A percentile compares a stretch with the other conserved stretches of the same genome.
These are phyloP conservation scores for Amyloporia xantha DNA, from an alignment of 768 basidiomycete species.

Conservation along the genomic window DNA sequence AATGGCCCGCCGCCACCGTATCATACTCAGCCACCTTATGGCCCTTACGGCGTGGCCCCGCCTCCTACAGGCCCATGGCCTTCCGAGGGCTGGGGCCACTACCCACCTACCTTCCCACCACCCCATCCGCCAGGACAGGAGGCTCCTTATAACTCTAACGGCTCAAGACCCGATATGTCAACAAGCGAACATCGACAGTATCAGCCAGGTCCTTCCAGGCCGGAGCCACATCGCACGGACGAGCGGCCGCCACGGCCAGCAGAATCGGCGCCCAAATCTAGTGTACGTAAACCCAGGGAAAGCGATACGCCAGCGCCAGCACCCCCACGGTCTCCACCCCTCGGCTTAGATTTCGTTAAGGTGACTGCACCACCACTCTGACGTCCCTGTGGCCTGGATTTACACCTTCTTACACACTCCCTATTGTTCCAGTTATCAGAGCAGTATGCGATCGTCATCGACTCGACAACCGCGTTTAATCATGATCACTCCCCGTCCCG, in stretches of 20 bases:
- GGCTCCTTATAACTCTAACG: neutral
- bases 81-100: conserved; percentile 31
- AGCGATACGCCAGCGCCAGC: conserved; percentile 6
- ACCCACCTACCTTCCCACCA: conserved; percentile 26
- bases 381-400: no score
- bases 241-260: conserved; percentile 14
- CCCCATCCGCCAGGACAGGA: conserved; percentile 19
- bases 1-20: conserved; percentile 21
- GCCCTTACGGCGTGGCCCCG: conserved; percentile 24
- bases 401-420: neutral
- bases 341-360: conserved; percentile 37
- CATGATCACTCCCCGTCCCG: conserved; percentile 18
- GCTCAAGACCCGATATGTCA: conserved; percentile 6
- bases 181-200: conserved; percentile 10
- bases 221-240: conserved; percentile 16
- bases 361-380: conserved; percentile 18
- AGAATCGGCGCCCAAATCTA: conserved; percentile 12
- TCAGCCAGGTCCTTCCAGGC: conserved; percentile 11
- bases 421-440: conserved; percentile 31
- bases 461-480: conserved; percentile 28
- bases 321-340: conserved; percentile 26
- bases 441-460: conserved; percentile 38
- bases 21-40: conserved; percentile 24
- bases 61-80: conserved; percentile 30
- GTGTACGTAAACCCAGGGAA: conserved; percentile 13